Conservation (phyloP, 768 basidiomycete genomes). For the Crassisporium funariophilum region DNA sequence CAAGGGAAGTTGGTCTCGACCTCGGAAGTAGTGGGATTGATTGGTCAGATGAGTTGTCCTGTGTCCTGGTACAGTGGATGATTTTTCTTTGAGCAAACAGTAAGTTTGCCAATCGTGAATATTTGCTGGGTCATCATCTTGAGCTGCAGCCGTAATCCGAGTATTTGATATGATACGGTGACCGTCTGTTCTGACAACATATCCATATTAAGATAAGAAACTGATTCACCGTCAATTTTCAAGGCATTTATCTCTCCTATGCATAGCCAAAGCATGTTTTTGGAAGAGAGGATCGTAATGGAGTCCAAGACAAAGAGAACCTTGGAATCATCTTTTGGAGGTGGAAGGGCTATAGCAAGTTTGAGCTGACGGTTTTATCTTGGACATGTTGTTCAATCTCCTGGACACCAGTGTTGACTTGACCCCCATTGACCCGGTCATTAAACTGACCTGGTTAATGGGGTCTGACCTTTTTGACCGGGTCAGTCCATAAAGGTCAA, state of each 20-base stretch:
- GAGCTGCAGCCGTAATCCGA: slow-evolving; percentile 10
- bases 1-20: not conserved
- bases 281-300: slow-evolving; percentile 24
- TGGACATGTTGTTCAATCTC: slow-evolving; percentile 10
- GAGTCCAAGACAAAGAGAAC: slow-evolving; percentile 24
- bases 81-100: not conserved
- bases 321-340: not conserved
- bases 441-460: too few species aligned
- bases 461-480: too few species aligned
- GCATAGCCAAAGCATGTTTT: slow-evolving; percentile 26
- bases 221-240: slow-evolving; percentile 17
- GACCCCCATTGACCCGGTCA: too few species aligned
- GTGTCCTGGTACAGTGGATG: slow-evolving; percentile 13
- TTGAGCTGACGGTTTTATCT: not conserved
- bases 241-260: slow-evolving; percentile 30
- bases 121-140: slow-evolving; percentile 8
- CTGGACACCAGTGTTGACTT: too few species aligned
- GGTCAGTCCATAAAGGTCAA: too few species aligned
- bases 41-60: slow-evolving; percentile 10
- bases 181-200: slow-evolving; percentile 12
- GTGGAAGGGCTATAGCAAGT: not conserved
- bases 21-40: slow-evolving; percentile 16
- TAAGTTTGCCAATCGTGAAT: slow-evolving; percentile 22
- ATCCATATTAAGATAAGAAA: slow-evolving; percentile 15
- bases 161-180: slow-evolving; percentile 16